phyloP scores from a whole-genome alignment of 2,329 filamentous ascomycete genomes.

The Hypoxylon sp. region DNA sequence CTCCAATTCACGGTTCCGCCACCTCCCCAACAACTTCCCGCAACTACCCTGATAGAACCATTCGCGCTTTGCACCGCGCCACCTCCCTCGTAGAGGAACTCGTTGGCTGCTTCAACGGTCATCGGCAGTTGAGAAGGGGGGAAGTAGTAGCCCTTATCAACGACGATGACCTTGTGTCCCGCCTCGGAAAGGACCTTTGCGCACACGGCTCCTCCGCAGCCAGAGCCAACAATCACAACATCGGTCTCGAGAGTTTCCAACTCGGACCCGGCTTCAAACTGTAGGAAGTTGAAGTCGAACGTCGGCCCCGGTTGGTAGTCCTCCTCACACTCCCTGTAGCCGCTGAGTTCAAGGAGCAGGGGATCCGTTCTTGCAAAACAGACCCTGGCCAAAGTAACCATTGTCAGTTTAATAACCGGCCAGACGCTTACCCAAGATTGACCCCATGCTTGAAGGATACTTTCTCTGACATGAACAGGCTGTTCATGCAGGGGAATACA shows the following conservation, averaged over 20 bases:
- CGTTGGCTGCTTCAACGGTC: conserved; percentile 70
- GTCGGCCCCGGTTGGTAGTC: conserved; percentile 66
- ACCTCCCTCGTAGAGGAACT: conserved; percentile 78
- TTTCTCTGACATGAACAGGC: conserved; percentile 71
- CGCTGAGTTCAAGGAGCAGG: conserved; percentile 68
- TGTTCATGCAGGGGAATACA: conserved; percentile 73
- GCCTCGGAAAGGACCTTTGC: conserved; percentile 86
- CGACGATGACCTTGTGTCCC: conserved; percentile 75
- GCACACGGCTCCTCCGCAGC: conserved; percentile 85
- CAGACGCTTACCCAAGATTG: conserved; percentile 69
- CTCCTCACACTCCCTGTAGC: conserved; percentile 69
- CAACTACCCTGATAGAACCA: conserved; percentile 71
- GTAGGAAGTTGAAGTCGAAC: conserved; percentile 73
- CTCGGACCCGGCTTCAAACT: conserved; percentile 62
- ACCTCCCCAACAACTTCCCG: conserved; percentile 84
- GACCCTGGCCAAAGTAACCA: conserved; percentile 69
- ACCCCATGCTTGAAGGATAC: conserved; percentile 75
- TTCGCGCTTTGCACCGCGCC: conserved; percentile 71
- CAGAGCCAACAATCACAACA: conserved; percentile 87
- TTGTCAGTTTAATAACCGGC: conserved; percentile 67
- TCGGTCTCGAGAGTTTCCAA: conserved; percentile 80
- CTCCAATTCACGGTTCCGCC: conserved; percentile 93
- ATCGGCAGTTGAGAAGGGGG: conserved; percentile 81
- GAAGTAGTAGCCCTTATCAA: conserved; percentile 87
- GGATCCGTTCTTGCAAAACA: conserved; percentile 70